Base-by-base conservation (phyloP, 2,329 filamentous ascomycete species). In the Daldinia sp. region DNA sequence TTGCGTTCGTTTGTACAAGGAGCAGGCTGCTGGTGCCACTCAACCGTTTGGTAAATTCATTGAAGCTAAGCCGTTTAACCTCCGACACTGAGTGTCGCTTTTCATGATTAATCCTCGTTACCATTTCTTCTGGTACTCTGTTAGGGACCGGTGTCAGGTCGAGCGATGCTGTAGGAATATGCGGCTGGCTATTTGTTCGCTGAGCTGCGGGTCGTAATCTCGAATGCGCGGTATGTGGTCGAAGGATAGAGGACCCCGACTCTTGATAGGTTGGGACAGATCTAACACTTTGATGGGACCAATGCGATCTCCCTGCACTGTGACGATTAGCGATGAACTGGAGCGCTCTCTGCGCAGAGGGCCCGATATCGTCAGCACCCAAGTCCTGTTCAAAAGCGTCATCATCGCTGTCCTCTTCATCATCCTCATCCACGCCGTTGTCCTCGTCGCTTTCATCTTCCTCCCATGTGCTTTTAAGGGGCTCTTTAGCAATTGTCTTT, bases 1-100 rank as follows among this genome's bases (percentile, higher is more conserved):
- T 84, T 66, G 82, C 81, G 75, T 88, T 88, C 67, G 86, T 86
- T 79, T 89, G 86, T 62, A 88, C 82, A 51, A 89, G 81, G 60
- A 90, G 80, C 74, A 89, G 79, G 76, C 85, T 89, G 75, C 86
- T 89, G 58, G 87, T 89, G 76, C 85, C 89, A 72, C 87, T 89
- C 60, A 90, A 77, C 68, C 87, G 82, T 76, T 87, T 88, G 53
- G 87, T 86, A 69, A 89, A 88, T 60, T 90, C 88, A 72, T 83
- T 86, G 71, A 90, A 88, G 79, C 86, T 89, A 62, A 88, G 82
- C 67, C 86, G 83, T 80, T 89, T 89, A 53, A 80, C 79, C 75
- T 85, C 88, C 10, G 84, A 85, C 44, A 80, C 81, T 30, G 87
- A 89, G 54, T 82, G 81, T 35, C 86, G 84, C 70, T 87, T 86